phyloP scores from a whole-genome alignment of 1,284 basidiomycete genomes.

The Cryptococcus sp. region DNA sequence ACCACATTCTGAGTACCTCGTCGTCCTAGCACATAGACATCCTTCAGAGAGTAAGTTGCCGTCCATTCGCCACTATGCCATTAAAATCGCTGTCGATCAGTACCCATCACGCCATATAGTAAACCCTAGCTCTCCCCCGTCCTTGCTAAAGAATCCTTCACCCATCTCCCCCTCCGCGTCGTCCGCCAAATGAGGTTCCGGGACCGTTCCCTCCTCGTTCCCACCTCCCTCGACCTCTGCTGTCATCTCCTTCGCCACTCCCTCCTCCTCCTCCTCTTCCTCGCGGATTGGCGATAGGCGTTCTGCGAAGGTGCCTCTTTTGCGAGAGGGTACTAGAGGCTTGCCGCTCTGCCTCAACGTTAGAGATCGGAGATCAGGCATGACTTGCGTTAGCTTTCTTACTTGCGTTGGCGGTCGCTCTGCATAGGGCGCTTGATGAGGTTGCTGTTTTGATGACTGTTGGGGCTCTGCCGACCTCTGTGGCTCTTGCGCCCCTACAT shows the following conservation, averaged over 20 bases:
- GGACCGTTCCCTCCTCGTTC: not conserved
- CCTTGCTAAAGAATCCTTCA: slow-evolving; percentile 23
- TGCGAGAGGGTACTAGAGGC: not conserved
- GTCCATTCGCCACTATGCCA: too few species aligned
- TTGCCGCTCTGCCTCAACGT: not conserved
- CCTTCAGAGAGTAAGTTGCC: too few species aligned
- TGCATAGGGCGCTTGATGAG: too few species aligned
- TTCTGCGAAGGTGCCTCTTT: not conserved
- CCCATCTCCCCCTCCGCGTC: slow-evolving; percentile 11
- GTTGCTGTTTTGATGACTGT: too few species aligned
- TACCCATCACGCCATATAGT: slow-evolving; percentile 38
- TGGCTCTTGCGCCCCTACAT: too few species aligned
- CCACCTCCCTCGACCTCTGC: not conserved
- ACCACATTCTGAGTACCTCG: too few species aligned
- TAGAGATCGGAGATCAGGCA: not conserved
- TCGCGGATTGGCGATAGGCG: slow-evolving; percentile 16
- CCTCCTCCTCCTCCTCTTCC: slow-evolving; percentile 13
- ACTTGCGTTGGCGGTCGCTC: not conserved
- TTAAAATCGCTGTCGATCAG: slow-evolving; percentile 8
- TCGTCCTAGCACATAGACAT: not conserved
- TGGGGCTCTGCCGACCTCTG: too few species aligned
- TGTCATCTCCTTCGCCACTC: not conserved
- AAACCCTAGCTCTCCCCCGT: slow-evolving; percentile 33
- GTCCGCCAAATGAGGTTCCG: not conserved
- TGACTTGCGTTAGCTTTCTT: not conserved